These are phyloP conservation scores for Meyerozyma athensensis DNA, from an alignment of 1,139 yeast genomes.

Conservation along the genomic window DNA sequence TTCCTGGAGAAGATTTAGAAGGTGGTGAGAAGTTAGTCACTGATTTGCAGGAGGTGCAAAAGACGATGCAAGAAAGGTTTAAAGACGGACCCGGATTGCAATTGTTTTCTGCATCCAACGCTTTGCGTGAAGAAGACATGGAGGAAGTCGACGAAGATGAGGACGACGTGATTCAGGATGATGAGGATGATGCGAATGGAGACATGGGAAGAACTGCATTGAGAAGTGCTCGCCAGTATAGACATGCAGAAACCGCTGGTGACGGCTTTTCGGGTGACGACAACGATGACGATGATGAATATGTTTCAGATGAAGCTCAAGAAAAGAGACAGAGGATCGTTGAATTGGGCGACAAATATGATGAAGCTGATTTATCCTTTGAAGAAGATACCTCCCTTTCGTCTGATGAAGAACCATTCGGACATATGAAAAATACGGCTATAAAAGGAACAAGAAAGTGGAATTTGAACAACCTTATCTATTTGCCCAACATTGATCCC, in stretches of 20 bases:
- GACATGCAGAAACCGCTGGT: conserved; percentile 48
- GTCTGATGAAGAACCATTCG: conserved; percentile 34
- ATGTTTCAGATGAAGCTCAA: conserved; percentile 15
- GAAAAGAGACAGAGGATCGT: conserved; percentile 33
- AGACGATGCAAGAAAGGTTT: conserved; percentile 57
- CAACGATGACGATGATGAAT: conserved; percentile 32
- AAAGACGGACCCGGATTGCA: conserved; percentile 68
- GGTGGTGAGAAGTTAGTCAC: conserved; percentile 83
- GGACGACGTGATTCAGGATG: conserved; percentile 17
- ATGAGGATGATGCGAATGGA: conserved; percentile 25
- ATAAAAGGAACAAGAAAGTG: conserved; percentile 47
- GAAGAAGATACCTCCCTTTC: conserved; percentile 44
- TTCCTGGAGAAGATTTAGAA: conserved; percentile 63
- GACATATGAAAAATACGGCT: conserved; percentile 38
- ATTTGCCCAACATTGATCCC: conserved; percentile 73
- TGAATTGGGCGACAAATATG: conserved; percentile 40
- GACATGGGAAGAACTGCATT: conserved; percentile 55
- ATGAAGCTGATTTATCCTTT: conserved; percentile 47
- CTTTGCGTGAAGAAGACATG: conserved; percentile 36
- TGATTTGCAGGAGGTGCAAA: conserved; percentile 65
- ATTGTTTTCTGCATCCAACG: conserved; percentile 59
- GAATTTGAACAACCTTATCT: conserved; percentile 79
- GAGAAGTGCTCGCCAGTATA: conserved; percentile 55
- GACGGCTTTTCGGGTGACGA: conserved; percentile 31
- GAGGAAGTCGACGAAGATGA: conserved; percentile 36